Evolutionary conservation across 495 filamentous ascomycete genomes (phyloP).

Genomic region (Daldinia vernicosa): DNA sequence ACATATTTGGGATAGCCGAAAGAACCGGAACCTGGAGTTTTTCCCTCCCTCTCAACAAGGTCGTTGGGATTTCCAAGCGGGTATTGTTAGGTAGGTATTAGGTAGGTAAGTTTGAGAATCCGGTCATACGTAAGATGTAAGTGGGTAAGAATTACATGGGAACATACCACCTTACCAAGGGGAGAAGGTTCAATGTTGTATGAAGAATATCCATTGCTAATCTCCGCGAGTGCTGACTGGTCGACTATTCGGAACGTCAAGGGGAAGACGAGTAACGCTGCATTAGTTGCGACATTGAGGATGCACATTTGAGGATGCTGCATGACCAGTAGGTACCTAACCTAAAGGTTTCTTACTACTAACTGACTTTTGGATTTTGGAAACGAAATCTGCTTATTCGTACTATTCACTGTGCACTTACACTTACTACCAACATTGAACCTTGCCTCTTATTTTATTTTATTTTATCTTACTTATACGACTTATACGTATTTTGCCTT

Average conservation of each 20-base stretch:
- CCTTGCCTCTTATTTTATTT: not conserved
- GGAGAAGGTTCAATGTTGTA: slow-evolving; percentile 13
- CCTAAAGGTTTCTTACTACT: slow-evolving; percentile 15
- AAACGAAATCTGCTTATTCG: slow-evolving; percentile 15
- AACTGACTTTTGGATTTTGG: no score
- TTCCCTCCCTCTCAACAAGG: slow-evolving; percentile 5
- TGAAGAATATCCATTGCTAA: slow-evolving; percentile 29
- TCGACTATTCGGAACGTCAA: slow-evolving; percentile 16
- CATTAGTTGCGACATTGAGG: slow-evolving; percentile 33
- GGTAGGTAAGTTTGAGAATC: not conserved
- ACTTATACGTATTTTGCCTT: slow-evolving; percentile 6
- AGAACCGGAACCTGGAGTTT: slow-evolving; percentile 27
- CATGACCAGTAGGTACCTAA: slow-evolving; percentile 16
- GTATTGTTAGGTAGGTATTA: no score
- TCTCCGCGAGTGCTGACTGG: slow-evolving; percentile 5
- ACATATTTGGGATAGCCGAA: slow-evolving; percentile 32
- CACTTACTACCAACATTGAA: not conserved
- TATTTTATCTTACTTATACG: not conserved
- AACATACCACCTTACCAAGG: slow-evolving; percentile 35
- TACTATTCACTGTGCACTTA: not conserved
- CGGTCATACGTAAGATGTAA: slow-evolving; percentile 31
- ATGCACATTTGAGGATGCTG: not conserved
- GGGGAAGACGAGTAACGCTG: slow-evolving; percentile 18
- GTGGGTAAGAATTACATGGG: slow-evolving; percentile 18
- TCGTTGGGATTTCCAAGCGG: slow-evolving; percentile 4